Evolutionary conservation across 176 grass and related monocot species (phyloP).

Genomic region (Carex kokanica): DNA sequence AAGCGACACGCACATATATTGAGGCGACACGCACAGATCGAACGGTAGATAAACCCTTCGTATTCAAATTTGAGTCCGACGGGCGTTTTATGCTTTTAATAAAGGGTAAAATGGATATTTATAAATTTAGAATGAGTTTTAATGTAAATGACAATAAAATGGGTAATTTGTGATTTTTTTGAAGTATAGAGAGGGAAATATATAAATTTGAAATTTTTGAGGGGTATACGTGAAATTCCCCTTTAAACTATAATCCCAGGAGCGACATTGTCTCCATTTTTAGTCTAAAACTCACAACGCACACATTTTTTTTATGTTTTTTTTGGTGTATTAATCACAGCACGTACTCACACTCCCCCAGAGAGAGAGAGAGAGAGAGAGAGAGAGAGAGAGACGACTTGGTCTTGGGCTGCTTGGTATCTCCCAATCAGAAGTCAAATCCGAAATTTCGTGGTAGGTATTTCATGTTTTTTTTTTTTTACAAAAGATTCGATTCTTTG

Average conservation of each 20-base stretch:
- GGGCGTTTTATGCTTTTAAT: too few relatives aligned
- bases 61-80: too few relatives aligned
- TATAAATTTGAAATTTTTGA: too few relatives aligned
- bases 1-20: too few relatives aligned
- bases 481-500: constrained; percentile 13
- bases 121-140: too few relatives aligned
- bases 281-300: background rate
- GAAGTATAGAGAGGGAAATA: too few relatives aligned
- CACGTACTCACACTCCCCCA: background rate
- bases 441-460: constrained; percentile 12
- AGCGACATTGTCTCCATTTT: background rate
- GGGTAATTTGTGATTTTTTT: too few relatives aligned
- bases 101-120: too few relatives aligned
- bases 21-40: too few relatives aligned
- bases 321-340: background rate
- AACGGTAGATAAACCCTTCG: too few relatives aligned
- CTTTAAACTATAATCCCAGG: background rate
- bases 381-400: constrained; percentile 16
- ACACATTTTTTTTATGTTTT: background rate
- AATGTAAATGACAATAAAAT: too few relatives aligned
- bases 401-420: constrained; percentile 10
- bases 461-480: constrained; percentile 1
- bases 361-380: background rate
- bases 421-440: constrained; percentile 24
- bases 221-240: too few relatives aligned